A percentile compares a stretch with the other conserved stretches of the same genome.
phyloP scores from a whole-genome alignment of 805 yeast genomes.

The Lipomyces sp. region DNA sequence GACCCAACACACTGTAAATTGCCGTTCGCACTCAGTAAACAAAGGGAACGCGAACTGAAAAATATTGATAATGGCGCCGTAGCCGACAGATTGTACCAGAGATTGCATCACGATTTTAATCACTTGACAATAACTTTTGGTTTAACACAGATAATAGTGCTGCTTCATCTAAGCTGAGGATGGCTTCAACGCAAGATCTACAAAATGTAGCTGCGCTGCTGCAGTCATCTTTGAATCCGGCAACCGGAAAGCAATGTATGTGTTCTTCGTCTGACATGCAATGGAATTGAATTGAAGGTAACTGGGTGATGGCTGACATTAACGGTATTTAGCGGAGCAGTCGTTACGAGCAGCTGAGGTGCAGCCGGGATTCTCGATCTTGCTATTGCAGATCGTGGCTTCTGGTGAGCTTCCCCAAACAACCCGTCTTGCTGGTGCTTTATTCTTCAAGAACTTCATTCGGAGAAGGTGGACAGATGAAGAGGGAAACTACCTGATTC shows the following conservation, averaged over 20 bases:
- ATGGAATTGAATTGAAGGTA: too few relatives aligned
- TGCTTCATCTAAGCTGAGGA: background rate
- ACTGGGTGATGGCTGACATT: background rate
- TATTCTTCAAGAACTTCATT: constrained; percentile 86
- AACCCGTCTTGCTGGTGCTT: constrained; percentile 82
- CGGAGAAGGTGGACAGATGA: constrained; percentile 84
- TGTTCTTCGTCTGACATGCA: background rate
- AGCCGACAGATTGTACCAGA: background rate
- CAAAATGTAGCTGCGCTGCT: constrained; percentile 26
- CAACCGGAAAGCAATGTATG: constrained; percentile 35
- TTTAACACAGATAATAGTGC: background rate
- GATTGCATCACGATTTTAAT: background rate
- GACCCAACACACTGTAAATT: background rate
- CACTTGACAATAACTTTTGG: background rate
- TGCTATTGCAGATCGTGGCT: constrained; percentile 77
- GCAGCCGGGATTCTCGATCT: constrained; percentile 74
- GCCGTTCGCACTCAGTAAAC: constrained; percentile 1
- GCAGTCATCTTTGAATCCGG: constrained; percentile 34
- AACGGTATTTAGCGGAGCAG: constrained; percentile 52
- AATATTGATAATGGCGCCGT: background rate
- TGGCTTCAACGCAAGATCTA: constrained; percentile 24
- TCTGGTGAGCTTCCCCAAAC: constrained; percentile 56
- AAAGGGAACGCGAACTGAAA: constrained; percentile 5
- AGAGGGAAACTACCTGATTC: constrained; percentile 74
- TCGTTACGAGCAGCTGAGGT: constrained; percentile 65